Evolutionary conservation across 2,329 filamentous ascomycete species (phyloP).

Genomic region (Aspergillus aculeatus): DNA sequence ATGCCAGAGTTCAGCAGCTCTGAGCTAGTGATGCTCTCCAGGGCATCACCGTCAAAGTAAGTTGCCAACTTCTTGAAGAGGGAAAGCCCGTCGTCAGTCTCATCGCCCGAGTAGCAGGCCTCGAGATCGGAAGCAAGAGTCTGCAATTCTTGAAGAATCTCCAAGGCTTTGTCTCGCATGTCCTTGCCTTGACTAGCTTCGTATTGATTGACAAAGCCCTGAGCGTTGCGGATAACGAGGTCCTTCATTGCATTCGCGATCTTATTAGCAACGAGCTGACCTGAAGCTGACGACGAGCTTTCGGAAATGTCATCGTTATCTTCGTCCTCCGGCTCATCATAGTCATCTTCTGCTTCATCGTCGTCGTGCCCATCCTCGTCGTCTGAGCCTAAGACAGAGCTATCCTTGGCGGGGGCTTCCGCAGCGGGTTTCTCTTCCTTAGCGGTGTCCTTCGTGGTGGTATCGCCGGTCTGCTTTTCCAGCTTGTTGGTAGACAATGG

Average conservation of each 20-base stretch:
- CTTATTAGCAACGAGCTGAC: constrained; percentile 39
- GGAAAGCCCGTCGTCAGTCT: constrained; percentile 53
- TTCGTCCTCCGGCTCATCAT: constrained; percentile 53
- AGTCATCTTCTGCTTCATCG: constrained; percentile 51
- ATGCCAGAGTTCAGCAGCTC: constrained; percentile 89
- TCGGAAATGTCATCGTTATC: constrained; percentile 57
- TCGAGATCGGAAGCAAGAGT: constrained; percentile 70
- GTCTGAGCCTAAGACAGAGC: constrained; percentile 34
- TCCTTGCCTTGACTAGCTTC: constrained; percentile 72
- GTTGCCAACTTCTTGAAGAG: constrained; percentile 74
- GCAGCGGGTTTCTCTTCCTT: constrained; percentile 13
- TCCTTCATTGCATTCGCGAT: constrained; percentile 60
- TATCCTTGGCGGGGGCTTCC: constrained; percentile 9
- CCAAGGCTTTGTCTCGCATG: constrained; percentile 74
- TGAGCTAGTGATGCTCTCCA: constrained; percentile 93
- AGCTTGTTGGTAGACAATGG: constrained; percentile 30
- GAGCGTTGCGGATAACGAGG: constrained; percentile 72
- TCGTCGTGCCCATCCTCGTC: constrained; percentile 49
- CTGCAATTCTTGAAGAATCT: constrained; percentile 72
- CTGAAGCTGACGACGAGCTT: constrained; percentile 59
- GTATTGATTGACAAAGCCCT: constrained; percentile 78
- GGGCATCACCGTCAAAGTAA: constrained; percentile 83
- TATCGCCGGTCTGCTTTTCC: constrained; percentile 11
- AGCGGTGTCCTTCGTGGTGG: constrained; percentile 21
- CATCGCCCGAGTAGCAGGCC: constrained; percentile 59